phyloP scores from a whole-genome alignment of 106 monocot genomes.

The Amphibolis antarctica region DNA sequence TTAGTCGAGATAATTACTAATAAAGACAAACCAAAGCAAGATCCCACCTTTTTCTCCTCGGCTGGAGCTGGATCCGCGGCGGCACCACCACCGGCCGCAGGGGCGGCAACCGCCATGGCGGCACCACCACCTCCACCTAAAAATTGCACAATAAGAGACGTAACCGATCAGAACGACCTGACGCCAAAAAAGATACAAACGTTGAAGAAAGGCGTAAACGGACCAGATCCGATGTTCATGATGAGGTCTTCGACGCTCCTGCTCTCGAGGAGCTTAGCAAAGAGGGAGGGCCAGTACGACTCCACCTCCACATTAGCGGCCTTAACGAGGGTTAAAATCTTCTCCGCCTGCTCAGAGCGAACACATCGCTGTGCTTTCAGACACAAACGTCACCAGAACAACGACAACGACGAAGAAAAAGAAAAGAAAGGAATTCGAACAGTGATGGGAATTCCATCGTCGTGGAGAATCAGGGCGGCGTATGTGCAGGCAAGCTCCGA shows the following conservation, averaged over 20 bases:
- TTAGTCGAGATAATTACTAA: background rate
- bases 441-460: no score
- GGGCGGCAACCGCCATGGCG: constrained; percentile 28
- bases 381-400: no score
- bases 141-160: background rate
- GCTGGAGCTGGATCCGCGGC: constrained; percentile 28
- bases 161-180: background rate
- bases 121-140: constrained; percentile 52
- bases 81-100: constrained; percentile 26
- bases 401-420: no score
- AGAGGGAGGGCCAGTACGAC: constrained; percentile 55
- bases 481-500: no score
- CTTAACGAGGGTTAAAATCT: constrained; percentile 41
- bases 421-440: no score
- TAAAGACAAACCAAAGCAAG: background rate
- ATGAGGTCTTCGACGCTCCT: constrained; percentile 58
- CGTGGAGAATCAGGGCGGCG: no score
- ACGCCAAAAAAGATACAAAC: background rate
- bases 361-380: no score
- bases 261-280: constrained; percentile 58
- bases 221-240: constrained; percentile 47
- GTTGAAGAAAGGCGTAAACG: background rate
- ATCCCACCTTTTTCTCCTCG: constrained; percentile 48
- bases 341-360: constrained; percentile 41
- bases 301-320: constrained; percentile 48